These are phyloP conservation scores for Arthrobotrys entomopaga DNA, from an alignment of 2,329 filamentous ascomycete species.

Conservation along the genomic window DNA sequence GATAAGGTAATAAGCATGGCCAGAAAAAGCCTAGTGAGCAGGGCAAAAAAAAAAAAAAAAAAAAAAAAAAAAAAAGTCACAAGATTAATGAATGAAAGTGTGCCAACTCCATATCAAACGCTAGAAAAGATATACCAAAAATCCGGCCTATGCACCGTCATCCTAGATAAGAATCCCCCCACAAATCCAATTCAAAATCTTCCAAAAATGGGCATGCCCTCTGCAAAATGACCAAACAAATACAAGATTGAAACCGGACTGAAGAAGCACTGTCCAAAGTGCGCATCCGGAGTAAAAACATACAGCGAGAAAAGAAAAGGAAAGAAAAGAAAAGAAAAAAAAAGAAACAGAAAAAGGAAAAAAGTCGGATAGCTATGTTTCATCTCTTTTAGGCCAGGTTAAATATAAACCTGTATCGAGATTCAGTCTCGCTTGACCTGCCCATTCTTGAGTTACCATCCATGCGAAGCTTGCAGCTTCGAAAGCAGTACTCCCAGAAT, in stretches of 20 bases:
- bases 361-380: neutral
- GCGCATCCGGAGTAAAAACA: too few species aligned
- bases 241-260: too few species aligned
- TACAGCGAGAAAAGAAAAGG: too few species aligned
- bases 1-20: neutral
- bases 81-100: neutral
- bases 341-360: too few species aligned
- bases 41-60: too few species aligned
- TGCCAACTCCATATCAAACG: constrained; percentile 4
- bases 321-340: too few species aligned
- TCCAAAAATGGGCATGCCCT: too few species aligned
- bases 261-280: too few species aligned
- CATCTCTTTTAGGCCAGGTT: constrained; percentile 48
- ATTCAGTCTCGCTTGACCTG: constrained; percentile 12
- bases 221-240: too few species aligned
- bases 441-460: constrained; percentile 54
- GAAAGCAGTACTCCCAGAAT: constrained; percentile 48
- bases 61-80: neutral
- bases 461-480: constrained; percentile 53
- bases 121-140: neutral
- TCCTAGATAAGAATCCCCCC: too few species aligned
- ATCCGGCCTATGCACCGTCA: too few species aligned
- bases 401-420: constrained; percentile 39
- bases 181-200: too few species aligned
- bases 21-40: neutral